Conservation (phyloP, 768 basidiomycete genomes). For the Tulasnella sp. region DNA sequence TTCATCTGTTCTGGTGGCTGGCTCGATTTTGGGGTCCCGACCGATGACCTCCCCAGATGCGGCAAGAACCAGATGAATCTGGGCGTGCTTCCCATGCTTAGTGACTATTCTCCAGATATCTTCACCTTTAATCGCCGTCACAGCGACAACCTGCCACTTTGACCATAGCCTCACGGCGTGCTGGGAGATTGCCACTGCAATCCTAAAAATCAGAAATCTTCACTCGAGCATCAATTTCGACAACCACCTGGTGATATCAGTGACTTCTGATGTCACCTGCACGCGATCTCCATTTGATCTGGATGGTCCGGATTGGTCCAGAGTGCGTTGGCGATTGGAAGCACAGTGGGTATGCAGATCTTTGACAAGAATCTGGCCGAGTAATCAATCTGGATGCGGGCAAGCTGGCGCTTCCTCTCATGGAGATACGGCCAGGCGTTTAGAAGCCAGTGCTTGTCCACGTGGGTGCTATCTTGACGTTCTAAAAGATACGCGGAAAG, state of each 20-base stretch:
- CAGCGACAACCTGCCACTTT: conserved; percentile 35
- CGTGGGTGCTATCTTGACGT: conserved; percentile 28
- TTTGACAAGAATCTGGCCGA: conserved; percentile 10
- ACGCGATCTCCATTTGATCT: conserved; percentile 44
- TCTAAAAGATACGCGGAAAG: conserved; percentile 37
- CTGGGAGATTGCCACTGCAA: neutral
- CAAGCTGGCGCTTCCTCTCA: conserved; percentile 38
- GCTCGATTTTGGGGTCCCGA: neutral
- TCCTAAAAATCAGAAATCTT: neutral
- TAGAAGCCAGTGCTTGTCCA: conserved; percentile 51
- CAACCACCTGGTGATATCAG: too few species aligned
- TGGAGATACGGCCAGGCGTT: conserved; percentile 68
- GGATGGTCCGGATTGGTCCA: conserved; percentile 53
- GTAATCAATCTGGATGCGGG: conserved; percentile 33
- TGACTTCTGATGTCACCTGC: too few species aligned
- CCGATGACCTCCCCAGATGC: conserved; percentile 67
- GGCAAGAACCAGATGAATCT: conserved; percentile 38
- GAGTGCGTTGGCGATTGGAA: conserved; percentile 35
- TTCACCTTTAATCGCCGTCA: conserved; percentile 34
- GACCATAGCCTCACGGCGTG: conserved; percentile 26
- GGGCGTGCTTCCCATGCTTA: neutral
- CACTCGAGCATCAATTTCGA: neutral
- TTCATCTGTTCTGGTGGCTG: neutral
- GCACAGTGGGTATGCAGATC: conserved; percentile 32
- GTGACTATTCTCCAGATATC: conserved; percentile 51